Evolutionary conservation across 345 rosid genomes (phyloP).

Genomic region (Pistacia vera): DNA sequence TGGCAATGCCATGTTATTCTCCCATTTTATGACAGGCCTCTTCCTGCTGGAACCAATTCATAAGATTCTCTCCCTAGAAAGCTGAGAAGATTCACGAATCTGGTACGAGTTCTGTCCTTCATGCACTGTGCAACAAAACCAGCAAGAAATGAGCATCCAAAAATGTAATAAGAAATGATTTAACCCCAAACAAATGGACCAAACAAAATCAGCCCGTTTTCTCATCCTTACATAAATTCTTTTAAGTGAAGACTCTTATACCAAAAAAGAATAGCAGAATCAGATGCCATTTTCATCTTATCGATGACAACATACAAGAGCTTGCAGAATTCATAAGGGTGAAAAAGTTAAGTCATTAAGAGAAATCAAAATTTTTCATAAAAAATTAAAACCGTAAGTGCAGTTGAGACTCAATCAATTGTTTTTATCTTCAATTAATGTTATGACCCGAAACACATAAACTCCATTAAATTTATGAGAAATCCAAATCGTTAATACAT

Average conservation of each 20-base stretch:
- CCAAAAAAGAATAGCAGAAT: not conserved
- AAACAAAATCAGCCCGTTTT: not conserved
- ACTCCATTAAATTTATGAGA: not conserved
- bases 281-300: not conserved
- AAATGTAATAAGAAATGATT: conserved; percentile 1
- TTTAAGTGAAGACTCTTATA: not conserved
- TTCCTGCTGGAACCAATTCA: conserved; percentile 85
- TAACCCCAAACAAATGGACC: not conserved
- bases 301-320: not conserved
- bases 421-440: not conserved
- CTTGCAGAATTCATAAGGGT: not conserved
- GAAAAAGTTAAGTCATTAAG: not conserved
- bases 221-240: not conserved
- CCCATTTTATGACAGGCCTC: conserved; percentile 94
- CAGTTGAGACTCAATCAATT: not conserved
- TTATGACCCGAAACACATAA: not conserved
- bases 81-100: conserved; percentile 45
- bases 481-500: not conserved
- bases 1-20: conserved; percentile 92
- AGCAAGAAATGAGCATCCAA: conserved; percentile 36
- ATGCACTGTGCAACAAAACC: conserved; percentile 74
- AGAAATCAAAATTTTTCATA: not conserved
- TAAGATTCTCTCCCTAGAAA: conserved; percentile 66
- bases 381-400: not conserved
- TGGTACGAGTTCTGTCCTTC: conserved; percentile 75